Base-by-base conservation (phyloP, 2,329 filamentous ascomycete species). In the Phaeosphaeria sp. region DNA sequence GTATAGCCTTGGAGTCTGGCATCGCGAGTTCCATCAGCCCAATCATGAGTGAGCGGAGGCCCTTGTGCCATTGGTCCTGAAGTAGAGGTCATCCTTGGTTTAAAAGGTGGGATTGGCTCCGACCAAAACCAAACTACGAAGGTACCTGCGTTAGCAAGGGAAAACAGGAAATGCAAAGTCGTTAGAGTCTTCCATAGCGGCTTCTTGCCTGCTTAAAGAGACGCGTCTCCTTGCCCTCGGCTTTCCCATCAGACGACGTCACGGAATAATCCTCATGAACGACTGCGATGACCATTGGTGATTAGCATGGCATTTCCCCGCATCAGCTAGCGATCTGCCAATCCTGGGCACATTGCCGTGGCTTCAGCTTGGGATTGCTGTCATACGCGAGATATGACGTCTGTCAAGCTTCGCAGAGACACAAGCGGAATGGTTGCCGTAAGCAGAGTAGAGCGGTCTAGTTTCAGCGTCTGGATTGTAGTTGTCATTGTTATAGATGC, bases 11-110 rank as follows among this genome's bases (percentile, higher is more conserved):
- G 49, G 4, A 65, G 56, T 3, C 48, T 60, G 25, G 42, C 21
- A 3, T 60, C 58, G 1, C 56, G 62, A 21, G 55, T 46, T 7
- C 60, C 54, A 17, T 64, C 60, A 15, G 59, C 65, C 60, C 59
- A 72, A 39, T 73, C 65, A 20, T 59, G 60, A 10, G 65, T 63
- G 2, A 65, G 65, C 17, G 64, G 55, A 17, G 56, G 60, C 7
- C 61, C 64, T 46, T 59, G 57, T 15, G 62, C 59, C 55, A 65
- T 63, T 15, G 66, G 62, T 20, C 63, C 66, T 46, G 51, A 20
- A 1, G 57, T 27, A 6, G 50, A 52, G 18, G 54, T 54, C 60
- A 64, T 63, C 13, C 20, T 55, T 3, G 11, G 36, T 13, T 11
- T 11, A 10, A 15, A 43, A 9, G 15, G 46, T 23, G 30, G 30